Evolutionary conservation across 2,329 filamentous ascomycete genomes (phyloP).

Genomic region (Blumeria graminis): DNA sequence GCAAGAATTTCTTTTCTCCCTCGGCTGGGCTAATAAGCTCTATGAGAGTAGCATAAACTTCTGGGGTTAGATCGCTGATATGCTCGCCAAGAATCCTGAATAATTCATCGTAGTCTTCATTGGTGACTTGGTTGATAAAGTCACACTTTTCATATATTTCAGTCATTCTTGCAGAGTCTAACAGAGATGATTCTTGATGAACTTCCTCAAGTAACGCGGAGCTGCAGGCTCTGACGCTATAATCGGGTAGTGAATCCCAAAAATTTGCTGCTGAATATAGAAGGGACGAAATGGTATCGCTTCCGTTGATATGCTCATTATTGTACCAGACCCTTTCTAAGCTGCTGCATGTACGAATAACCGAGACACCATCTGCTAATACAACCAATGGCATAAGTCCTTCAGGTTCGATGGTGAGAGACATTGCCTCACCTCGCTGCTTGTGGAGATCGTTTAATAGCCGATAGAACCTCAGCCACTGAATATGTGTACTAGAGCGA

Average conservation of each 20-base stretch:
- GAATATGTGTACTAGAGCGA: constrained; percentile 45
- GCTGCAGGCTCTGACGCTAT: constrained; percentile 41
- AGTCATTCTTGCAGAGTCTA: constrained; percentile 51
- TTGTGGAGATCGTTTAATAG: constrained; percentile 70
- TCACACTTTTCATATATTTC: constrained; percentile 56
- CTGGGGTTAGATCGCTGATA: constrained; percentile 31
- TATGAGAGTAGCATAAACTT: constrained; percentile 29
- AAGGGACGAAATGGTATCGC: constrained; percentile 32
- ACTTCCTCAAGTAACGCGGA: constrained; percentile 47
- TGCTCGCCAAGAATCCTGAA: constrained; percentile 41
- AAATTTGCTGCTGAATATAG: constrained; percentile 48
- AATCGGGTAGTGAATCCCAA: constrained; percentile 42
- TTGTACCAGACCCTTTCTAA: constrained; percentile 60
- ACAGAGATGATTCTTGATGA: constrained; percentile 45
- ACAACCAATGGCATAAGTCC: constrained; percentile 61
- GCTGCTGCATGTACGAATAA: constrained; percentile 54
- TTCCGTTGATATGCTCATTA: constrained; percentile 23
- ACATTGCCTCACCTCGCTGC: constrained; percentile 58
- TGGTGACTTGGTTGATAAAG: constrained; percentile 55
- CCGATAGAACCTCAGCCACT: constrained; percentile 80
- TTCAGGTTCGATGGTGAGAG: constrained; percentile 47
- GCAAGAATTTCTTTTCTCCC: constrained; percentile 12
- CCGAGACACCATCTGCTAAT: constrained; percentile 57
- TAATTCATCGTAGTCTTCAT: constrained; percentile 56
- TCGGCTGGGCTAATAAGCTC: constrained; percentile 21